A percentile compares a stretch with the other conserved stretches of the same genome.
Conservation (phyloP, 805 yeast species). For the Yamadazyma sp. region DNA sequence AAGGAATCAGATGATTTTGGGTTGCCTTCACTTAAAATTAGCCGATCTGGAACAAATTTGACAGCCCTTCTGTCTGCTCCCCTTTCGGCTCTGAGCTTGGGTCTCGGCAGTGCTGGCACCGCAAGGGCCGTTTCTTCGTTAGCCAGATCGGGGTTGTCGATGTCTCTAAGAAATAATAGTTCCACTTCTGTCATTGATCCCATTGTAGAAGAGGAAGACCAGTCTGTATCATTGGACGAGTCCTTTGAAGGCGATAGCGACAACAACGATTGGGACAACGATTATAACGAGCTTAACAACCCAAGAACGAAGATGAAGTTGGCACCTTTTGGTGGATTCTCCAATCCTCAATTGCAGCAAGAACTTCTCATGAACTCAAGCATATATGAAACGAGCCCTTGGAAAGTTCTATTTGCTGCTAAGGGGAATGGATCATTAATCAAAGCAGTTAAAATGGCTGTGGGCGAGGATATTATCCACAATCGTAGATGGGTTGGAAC, state of each 20-base stretch:
- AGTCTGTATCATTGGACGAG: slow-evolving; percentile 4
- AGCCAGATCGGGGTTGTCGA: slow-evolving; percentile 11
- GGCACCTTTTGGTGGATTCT: slow-evolving; percentile 74
- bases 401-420: slow-evolving; percentile 67
- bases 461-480: slow-evolving; percentile 32
- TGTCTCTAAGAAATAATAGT: slow-evolving; percentile 26
- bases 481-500: slow-evolving; percentile 81
- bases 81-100: slow-evolving; percentile 4
- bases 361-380: slow-evolving; percentile 43
- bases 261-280: slow-evolving; percentile 24
- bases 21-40: slow-evolving; percentile 35
- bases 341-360: slow-evolving; percentile 55
- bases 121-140: slow-evolving; percentile 19
- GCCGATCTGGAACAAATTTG: slow-evolving; percentile 29
- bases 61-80: slow-evolving; percentile 12
- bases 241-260: slow-evolving; percentile 10
- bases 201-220: slow-evolving; percentile 22
- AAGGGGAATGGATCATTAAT: slow-evolving; percentile 87
- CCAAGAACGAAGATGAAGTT: slow-evolving; percentile 35
- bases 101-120: background rate
- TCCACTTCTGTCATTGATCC: slow-evolving; percentile 31
- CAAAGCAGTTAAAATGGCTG: slow-evolving; percentile 74
- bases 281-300: slow-evolving; percentile 27
- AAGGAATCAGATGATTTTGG: slow-evolving; percentile 30
- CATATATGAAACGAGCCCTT: slow-evolving; percentile 60